These are phyloP conservation scores for Cutaneotrichosporon dermatis DNA, from an alignment of 1,284 basidiomycete genomes.

Conservation along the genomic window DNA sequence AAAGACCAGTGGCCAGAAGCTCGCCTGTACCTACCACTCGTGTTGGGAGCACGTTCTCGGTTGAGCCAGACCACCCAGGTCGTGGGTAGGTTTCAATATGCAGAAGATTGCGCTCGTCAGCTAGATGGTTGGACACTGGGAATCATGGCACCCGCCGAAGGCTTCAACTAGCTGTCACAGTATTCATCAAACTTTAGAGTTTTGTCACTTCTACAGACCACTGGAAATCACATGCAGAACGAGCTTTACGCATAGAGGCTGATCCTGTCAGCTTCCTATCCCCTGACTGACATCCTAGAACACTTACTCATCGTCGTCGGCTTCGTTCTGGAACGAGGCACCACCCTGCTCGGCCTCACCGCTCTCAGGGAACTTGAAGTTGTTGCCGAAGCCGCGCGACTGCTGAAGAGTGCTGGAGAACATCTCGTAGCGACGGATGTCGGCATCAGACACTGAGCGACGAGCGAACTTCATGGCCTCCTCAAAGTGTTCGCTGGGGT, in stretches of 20 bases:
- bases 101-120: constrained; percentile 1
- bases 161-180: neutral
- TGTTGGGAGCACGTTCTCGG: constrained; percentile 9
- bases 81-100: constrained; percentile 14
- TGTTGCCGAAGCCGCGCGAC: constrained; percentile 45
- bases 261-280: neutral
- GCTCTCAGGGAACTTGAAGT: constrained; percentile 75
- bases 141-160: neutral
- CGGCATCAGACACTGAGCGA: constrained; percentile 86
- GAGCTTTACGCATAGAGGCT: constrained; percentile 22
- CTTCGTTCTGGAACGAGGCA: constrained; percentile 48
- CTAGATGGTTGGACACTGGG: neutral
- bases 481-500: constrained; percentile 79
- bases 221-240: neutral
- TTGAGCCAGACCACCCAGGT: neutral
- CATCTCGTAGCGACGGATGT: constrained; percentile 65
- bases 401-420: constrained; percentile 47
- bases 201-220: constrained; percentile 1
- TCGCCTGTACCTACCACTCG: constrained; percentile 17
- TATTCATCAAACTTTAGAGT: neutral
- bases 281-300: neutral
- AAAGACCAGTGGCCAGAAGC: constrained; percentile 37
- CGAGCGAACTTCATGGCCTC: constrained; percentile 64
- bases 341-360: constrained; percentile 52
- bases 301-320: constrained; percentile 46